These are phyloP conservation scores for Populus trichocarpa DNA, from an alignment of 441 rosid species.

Conservation along the genomic window DNA sequence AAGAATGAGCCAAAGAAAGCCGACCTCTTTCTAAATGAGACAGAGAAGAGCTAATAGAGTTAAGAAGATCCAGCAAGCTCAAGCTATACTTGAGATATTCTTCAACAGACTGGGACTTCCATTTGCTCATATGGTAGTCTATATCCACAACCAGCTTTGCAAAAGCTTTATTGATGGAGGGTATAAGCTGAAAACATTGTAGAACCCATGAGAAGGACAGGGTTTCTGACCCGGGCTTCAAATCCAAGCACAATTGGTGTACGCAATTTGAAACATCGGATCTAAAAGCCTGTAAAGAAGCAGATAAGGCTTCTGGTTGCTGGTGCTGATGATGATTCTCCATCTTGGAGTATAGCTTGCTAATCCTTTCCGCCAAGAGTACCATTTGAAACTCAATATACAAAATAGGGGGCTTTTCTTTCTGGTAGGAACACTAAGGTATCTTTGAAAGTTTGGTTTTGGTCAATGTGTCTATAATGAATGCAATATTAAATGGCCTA, in stretches of 20 bases:
- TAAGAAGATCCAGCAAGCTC: conserved; percentile 45
- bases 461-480: background rate
- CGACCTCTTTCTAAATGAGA: conserved; percentile 44
- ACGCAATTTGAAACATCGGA: conserved; percentile 31
- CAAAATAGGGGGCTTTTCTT: background rate
- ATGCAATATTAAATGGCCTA: background rate
- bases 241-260: conserved; percentile 25
- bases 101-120: conserved; percentile 41
- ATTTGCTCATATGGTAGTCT: conserved; percentile 43
- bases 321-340: conserved; percentile 37
- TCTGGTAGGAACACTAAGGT: background rate
- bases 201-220: conserved; percentile 41
- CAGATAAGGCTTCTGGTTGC: conserved; percentile 24
- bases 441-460: background rate
- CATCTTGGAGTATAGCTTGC: conserved; percentile 45
- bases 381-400: conserved; percentile 30
- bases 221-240: conserved; percentile 26
- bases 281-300: conserved; percentile 37
- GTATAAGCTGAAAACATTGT: conserved; percentile 43
- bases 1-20: conserved; percentile 41
- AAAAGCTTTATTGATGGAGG: conserved; percentile 44
- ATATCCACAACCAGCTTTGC: conserved; percentile 46
- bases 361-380: conserved; percentile 33
- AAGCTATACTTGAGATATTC: conserved; percentile 46
- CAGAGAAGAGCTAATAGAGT: conserved; percentile 36